Conservation (phyloP, 169 alveolate genomes). For the Plasmodium reichenowi region DNA sequence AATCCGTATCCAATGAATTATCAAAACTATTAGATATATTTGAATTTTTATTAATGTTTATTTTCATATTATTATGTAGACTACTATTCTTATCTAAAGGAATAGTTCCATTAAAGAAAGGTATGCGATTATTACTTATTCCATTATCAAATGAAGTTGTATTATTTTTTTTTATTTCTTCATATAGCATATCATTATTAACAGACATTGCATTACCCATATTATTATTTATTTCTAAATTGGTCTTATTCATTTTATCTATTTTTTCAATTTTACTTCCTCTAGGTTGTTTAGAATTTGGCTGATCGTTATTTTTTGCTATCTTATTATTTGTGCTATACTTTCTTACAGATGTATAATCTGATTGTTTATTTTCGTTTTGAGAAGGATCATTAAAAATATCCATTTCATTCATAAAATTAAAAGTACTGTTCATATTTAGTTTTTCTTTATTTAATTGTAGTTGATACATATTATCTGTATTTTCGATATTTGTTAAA, state of each 20-base stretch:
- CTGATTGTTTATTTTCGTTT: conserved; percentile 29
- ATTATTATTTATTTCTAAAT: conserved; percentile 24
- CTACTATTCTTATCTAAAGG: conserved; percentile 8
- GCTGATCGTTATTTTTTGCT: conserved; percentile 17
- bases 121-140: conserved; percentile 4
- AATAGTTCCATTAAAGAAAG: conserved; percentile 12
- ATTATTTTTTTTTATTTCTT: conserved; percentile 30
- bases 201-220: conserved; percentile 8
- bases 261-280: neutral
- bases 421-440: conserved; percentile 23
- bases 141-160: conserved; percentile 28
- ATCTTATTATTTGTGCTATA: neutral
- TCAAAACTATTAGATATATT: neutral
- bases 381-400: conserved; percentile 9
- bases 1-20: neutral
- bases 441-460: conserved; percentile 34
- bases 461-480: conserved; percentile 11
- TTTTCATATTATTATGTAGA: conserved; percentile 5
- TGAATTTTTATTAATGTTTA: neutral
- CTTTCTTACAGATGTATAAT: conserved; percentile 9
- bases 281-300: conserved; percentile 8
- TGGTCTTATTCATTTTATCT: conserved; percentile 16
- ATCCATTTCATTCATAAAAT: conserved; percentile 26
- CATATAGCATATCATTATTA: conserved; percentile 17
- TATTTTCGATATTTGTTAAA: conserved; percentile 15